phyloP scores from a whole-genome alignment of 2,329 filamentous ascomycete species.

The Bimuria novae-zelandiae region DNA sequence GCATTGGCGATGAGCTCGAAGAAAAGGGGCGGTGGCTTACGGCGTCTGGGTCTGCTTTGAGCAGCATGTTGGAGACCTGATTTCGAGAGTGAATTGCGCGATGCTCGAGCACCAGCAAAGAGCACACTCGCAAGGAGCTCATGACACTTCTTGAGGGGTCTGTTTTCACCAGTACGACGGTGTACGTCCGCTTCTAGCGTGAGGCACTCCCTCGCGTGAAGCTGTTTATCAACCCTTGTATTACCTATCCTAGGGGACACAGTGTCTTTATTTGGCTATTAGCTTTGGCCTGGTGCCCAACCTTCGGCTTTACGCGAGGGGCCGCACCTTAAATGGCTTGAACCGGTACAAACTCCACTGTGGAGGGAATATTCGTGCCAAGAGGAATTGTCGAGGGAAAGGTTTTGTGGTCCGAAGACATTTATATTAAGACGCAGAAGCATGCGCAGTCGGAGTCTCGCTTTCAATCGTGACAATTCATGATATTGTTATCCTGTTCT shows the following conservation, averaged over 20 bases:
- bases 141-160: not conserved
- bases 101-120: not conserved
- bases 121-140: not conserved
- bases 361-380: not conserved
- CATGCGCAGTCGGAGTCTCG: conserved; percentile 13
- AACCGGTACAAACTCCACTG: not conserved
- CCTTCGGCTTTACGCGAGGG: too few relatives aligned
- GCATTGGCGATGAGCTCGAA: conserved; percentile 73
- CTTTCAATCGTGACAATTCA: conserved; percentile 46
- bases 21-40: conserved; percentile 76
- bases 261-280: too few relatives aligned
- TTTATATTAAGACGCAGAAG: not conserved
- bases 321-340: not conserved
- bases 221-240: too few relatives aligned
- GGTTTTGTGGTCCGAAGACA: too few relatives aligned
- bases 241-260: too few relatives aligned
- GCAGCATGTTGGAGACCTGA: conserved; percentile 64
- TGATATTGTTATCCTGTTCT: conserved; percentile 47
- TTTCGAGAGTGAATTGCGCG: not conserved
- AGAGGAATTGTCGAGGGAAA: not conserved
- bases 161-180: too few relatives aligned
- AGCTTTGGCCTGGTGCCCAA: not conserved
- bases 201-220: too few relatives aligned
- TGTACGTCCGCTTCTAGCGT: too few relatives aligned
- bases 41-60: conserved; percentile 67